A percentile compares a stretch with the other conserved stretches of the same genome.
Conservation (phyloP, 768 basidiomycete genomes). For the Ramaria rubella region DNA sequence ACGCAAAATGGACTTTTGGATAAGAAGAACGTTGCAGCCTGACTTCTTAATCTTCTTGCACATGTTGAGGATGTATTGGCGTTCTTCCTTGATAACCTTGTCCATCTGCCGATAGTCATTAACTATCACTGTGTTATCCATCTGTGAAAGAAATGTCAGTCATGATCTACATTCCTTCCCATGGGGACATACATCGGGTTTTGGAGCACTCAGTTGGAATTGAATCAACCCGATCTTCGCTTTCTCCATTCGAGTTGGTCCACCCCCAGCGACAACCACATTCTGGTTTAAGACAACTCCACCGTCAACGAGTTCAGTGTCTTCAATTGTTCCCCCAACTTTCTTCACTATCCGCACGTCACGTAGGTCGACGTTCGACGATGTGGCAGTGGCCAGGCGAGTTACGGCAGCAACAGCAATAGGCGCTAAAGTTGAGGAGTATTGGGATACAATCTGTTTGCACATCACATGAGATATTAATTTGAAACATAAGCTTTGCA, state of each 20-base stretch:
- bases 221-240: conserved; percentile 98
- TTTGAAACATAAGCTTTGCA: neutral
- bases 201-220: conserved; percentile 96
- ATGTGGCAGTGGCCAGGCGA: conserved; percentile 79
- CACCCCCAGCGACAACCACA: conserved; percentile 83
- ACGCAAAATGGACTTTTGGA: conserved; percentile 98
- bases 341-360: conserved; percentile 97
- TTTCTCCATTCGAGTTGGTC: conserved; percentile 93
- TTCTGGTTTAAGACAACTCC: conserved; percentile 98
- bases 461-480: neutral
- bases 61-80: conserved; percentile 93
- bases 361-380: conserved; percentile 92
- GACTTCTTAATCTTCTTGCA: conserved; percentile 99
- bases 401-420: conserved; percentile 97
- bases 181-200: conserved; percentile 85
- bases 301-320: conserved; percentile 85
- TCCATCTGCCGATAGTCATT: conserved; percentile 99
- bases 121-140: conserved; percentile 99
- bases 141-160: conserved; percentile 33
- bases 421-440: conserved; percentile 95
- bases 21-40: conserved; percentile 98
- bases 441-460: conserved; percentile 92
- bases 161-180: conserved; percentile 10
- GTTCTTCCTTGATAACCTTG: conserved; percentile 98
- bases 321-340: conserved; percentile 98